Evolutionary conservation across 805 yeast genomes (phyloP).

Genomic region (Candida insectalens): DNA sequence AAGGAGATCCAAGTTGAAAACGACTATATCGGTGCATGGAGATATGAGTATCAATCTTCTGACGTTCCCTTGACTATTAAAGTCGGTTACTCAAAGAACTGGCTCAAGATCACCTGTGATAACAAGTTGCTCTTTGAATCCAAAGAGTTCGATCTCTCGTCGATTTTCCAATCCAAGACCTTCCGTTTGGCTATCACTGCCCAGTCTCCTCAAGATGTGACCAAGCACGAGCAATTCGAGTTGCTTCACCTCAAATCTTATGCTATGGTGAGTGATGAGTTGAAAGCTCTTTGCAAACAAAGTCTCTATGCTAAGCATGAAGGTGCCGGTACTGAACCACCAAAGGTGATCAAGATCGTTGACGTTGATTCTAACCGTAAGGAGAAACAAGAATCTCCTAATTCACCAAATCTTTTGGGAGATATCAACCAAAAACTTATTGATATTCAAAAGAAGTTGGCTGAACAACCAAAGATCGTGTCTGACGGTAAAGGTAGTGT

Average conservation of each 20-base stretch:
- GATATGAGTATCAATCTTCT: constrained; percentile 46
- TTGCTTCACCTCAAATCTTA: constrained; percentile 49
- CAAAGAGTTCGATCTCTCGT: constrained; percentile 37
- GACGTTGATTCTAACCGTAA: not conserved
- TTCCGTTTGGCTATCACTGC: constrained; percentile 50
- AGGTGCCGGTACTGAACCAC: not conserved
- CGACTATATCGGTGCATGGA: constrained; percentile 23
- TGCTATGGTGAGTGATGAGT: constrained; percentile 29
- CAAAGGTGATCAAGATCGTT: not conserved
- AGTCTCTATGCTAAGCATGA: constrained; percentile 19
- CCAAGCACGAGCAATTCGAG: constrained; percentile 51
- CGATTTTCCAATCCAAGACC: constrained; percentile 15
- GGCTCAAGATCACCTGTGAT: constrained; percentile 57
- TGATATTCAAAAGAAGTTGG: not conserved
- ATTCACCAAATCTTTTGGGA: not conserved
- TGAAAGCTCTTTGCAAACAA: constrained; percentile 14
- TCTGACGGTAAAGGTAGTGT: not conserved
- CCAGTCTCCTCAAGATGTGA: constrained; percentile 24
- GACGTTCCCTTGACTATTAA: constrained; percentile 65
- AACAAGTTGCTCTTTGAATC: constrained; percentile 65
- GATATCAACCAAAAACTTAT: not conserved
- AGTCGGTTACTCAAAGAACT: constrained; percentile 39
- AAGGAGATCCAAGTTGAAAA: constrained; percentile 18
- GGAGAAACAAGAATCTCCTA: not conserved
- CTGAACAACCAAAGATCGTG: no score